Conservation (phyloP, 2,329 filamentous ascomycete species). For the Stemphylium beticola region DNA sequence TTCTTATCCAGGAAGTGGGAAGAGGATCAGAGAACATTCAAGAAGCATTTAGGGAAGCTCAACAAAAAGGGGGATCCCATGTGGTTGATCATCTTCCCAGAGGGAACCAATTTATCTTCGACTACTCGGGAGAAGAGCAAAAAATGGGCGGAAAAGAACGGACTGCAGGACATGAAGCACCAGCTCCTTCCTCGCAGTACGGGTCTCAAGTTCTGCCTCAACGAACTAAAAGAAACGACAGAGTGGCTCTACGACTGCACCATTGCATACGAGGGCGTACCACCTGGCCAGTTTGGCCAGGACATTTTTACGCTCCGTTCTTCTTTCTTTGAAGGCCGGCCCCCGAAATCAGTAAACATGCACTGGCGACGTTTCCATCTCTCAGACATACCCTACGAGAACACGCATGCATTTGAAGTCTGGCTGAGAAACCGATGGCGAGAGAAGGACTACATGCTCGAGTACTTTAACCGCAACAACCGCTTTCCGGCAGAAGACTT, state of each 20-base stretch:
- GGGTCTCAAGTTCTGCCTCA: slow-evolving; percentile 78
- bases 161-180: slow-evolving; percentile 74
- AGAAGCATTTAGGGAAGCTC: slow-evolving; percentile 74
- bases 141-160: slow-evolving; percentile 77
- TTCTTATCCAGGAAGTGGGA: slow-evolving; percentile 92
- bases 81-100: slow-evolving; percentile 89
- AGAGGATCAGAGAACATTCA: slow-evolving; percentile 76
- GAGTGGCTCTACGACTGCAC: slow-evolving; percentile 94
- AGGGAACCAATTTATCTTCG: slow-evolving; percentile 80
- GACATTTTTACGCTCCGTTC: slow-evolving; percentile 85
- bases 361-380: slow-evolving; percentile 89
- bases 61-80: slow-evolving; percentile 76
- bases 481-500: slow-evolving; percentile 75
- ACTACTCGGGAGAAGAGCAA: slow-evolving; percentile 74
- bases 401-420: slow-evolving; percentile 74
- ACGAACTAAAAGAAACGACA: slow-evolving; percentile 74
- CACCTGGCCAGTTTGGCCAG: slow-evolving; percentile 77
- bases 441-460: slow-evolving; percentile 88
- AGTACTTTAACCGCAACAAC: slow-evolving; percentile 75
- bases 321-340: slow-evolving; percentile 85
- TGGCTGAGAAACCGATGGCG: slow-evolving; percentile 90
- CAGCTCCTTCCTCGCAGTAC: slow-evolving; percentile 80
- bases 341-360: slow-evolving; percentile 95
- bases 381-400: slow-evolving; percentile 79
- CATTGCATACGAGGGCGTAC: slow-evolving; percentile 91